Evolutionary conservation across 257 asterid genomes (phyloP), one percentile per base, ranked within the genome.

Genomic region (Leonotis leonurus): DNA sequence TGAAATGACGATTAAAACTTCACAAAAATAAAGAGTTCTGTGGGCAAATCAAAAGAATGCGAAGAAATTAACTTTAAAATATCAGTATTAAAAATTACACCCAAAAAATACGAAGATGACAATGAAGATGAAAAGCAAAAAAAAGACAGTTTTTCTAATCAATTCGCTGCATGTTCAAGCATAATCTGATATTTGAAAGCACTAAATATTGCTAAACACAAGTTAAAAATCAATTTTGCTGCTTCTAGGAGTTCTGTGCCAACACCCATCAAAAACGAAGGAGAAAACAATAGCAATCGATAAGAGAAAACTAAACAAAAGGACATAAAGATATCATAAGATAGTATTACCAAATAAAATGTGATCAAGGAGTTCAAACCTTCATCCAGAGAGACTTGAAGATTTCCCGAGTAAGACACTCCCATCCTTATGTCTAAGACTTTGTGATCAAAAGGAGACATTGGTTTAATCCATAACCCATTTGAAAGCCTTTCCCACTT

Each of bases 371-470:
- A 64, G 33, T 58, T 72, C 78, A 30, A 78, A 89, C 99, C 99
- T 85, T 89, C 99, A 65, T 78, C 77, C 51, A 89, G 80, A 41
- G 96, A 86, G 49, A 92, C 86, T 78, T 77, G 77, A 70, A 92
- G 75, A 62, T 74, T 77, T 49, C 75, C 83, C 32, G 81, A 70
- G 67, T 70, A 65, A 60, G 94, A 75, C 56, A 86, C 73, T 13
- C 52, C 69, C 68, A 80, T 68, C 71, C 95, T 80, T 60, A 92
- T 60, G 73, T 92, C 99, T 66, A 92, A 64, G 55, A 92, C 67
- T 80, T 68, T 89, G 81, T 82, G 74, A 75, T 81, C 99, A 76
- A 81, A 92, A 50, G 96, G 99, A 24, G 97, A 92, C 97, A 92
- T 81, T 8, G 95, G 68, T 71, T 76, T 71, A 56, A 80, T 68